phyloP scores from a whole-genome alignment of 306 rosid species.

The Alnus glutinosa region DNA sequence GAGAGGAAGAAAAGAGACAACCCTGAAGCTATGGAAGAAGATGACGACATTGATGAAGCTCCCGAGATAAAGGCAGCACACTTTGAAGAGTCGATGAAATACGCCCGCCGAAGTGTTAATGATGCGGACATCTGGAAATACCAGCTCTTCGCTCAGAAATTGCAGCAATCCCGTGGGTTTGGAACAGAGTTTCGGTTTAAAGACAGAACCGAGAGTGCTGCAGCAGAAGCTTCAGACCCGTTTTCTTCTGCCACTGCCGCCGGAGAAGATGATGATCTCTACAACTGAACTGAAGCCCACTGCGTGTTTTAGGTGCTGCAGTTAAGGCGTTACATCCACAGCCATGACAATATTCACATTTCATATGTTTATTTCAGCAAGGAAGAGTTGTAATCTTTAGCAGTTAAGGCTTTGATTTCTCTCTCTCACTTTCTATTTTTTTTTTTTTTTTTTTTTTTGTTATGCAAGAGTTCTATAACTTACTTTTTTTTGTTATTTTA shows the following conservation, averaged over 20 bases:
- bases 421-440: no score
- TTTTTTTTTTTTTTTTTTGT: no score
- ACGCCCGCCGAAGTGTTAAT: constrained; percentile 68
- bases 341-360: no score
- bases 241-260: constrained; percentile 50
- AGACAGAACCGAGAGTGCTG: constrained; percentile 25
- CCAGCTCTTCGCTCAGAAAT: constrained; percentile 67
- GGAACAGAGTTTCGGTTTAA: constrained; percentile 61
- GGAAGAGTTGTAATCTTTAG: no score
- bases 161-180: constrained; percentile 67
- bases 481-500: no score
- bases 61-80: constrained; percentile 60
- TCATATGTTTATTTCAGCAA: no score
- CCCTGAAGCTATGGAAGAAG: constrained; percentile 72
- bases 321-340: neutral
- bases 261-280: constrained; percentile 64
- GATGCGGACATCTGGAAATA: constrained; percentile 70
- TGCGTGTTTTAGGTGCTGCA: neutral
- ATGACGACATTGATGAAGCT: constrained; percentile 35
- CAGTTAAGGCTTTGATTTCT: neutral
- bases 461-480: no score
- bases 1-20: constrained; percentile 50
- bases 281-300: constrained; percentile 27
- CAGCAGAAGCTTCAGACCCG: constrained; percentile 48
- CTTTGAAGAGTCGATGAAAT: constrained; percentile 75